phyloP scores from a whole-genome alignment of 805 yeast species.

The Saccharomyces cerevisiae region DNA sequence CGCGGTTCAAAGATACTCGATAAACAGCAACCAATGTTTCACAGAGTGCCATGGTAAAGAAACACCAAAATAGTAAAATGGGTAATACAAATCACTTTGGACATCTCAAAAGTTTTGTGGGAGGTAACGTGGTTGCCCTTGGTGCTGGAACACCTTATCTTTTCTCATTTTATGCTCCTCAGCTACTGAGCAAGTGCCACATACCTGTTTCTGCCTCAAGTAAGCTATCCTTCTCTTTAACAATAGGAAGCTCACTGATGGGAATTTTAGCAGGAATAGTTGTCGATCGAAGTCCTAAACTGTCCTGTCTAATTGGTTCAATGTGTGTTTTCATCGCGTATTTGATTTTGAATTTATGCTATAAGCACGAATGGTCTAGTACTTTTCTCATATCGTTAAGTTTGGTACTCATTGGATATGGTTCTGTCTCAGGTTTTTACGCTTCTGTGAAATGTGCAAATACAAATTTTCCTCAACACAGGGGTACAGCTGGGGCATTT shows the following conservation, averaged over 20 bases:
- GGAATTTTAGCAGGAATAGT: slow-evolving; percentile 66
- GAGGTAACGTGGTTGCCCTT: slow-evolving; percentile 42
- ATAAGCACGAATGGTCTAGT: slow-evolving; percentile 33
- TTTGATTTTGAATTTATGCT: slow-evolving; percentile 41
- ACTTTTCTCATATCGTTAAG: slow-evolving; percentile 40
- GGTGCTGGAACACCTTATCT: slow-evolving; percentile 73
- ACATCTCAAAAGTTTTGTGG: slow-evolving; percentile 18
- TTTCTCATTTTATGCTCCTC: slow-evolving; percentile 72
- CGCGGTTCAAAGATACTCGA: background rate
- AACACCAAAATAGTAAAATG: background rate
- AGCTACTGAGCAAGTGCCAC: slow-evolving; percentile 47
- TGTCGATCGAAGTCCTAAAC: slow-evolving; percentile 49
- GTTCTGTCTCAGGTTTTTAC: slow-evolving; percentile 53
- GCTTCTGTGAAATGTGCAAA: slow-evolving; percentile 43
- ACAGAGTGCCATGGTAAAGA: background rate
- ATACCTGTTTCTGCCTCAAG: slow-evolving; percentile 57
- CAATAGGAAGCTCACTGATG: slow-evolving; percentile 58
- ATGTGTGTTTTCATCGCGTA: slow-evolving; percentile 48
- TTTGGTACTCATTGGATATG: slow-evolving; percentile 51
- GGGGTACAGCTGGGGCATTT: slow-evolving; percentile 62
- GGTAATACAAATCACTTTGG: slow-evolving; percentile 10
- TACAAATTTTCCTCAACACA: slow-evolving; percentile 59
- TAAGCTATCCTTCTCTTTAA: slow-evolving; percentile 51
- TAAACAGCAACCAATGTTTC: background rate
- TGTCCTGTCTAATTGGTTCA: slow-evolving; percentile 49